A percentile compares a stretch with the other conserved stretches of the same genome.
These are phyloP conservation scores for Chlorokybus atmophyticus DNA, from an alignment of 139 green algal species.

Conservation along the genomic window DNA sequence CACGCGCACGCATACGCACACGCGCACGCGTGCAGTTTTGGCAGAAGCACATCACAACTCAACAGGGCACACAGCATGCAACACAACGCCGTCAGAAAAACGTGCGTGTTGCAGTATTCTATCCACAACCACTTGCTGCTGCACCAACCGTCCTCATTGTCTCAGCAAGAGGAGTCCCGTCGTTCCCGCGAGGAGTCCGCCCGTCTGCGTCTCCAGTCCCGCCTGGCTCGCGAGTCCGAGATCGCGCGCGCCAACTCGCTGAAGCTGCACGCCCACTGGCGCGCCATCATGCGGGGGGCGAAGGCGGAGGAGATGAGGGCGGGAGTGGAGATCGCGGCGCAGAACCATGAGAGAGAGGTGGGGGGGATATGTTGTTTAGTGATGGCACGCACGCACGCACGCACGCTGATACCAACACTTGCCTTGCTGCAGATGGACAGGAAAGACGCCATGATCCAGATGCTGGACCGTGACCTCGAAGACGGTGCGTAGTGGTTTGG, in stretches of 20 bases:
- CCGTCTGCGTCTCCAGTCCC: background rate
- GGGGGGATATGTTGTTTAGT: background rate
- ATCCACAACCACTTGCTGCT: background rate
- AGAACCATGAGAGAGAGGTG: slow-evolving; percentile 1
- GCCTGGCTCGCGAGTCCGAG: slow-evolving; percentile 45
- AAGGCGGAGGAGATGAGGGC: slow-evolving; percentile 67
- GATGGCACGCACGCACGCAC: background rate
- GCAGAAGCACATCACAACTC: background rate
- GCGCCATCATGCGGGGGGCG: slow-evolving; percentile 68
- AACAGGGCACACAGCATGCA: background rate
- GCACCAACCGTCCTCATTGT: background rate
- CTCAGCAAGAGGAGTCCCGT: slow-evolving; percentile 7
- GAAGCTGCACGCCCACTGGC: slow-evolving; percentile 79
- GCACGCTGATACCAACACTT: background rate
- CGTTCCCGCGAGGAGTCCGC: background rate
- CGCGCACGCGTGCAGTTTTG: too few relatives aligned
- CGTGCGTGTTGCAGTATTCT: background rate
- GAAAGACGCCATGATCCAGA: slow-evolving; percentile 70
- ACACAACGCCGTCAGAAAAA: too few relatives aligned
- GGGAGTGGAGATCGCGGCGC: slow-evolving; percentile 48
- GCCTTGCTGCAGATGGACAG: slow-evolving; percentile 47
- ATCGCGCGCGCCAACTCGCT: slow-evolving; percentile 56
- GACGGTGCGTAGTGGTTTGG: slow-evolving; percentile 22
- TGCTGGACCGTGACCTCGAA: slow-evolving; percentile 70
- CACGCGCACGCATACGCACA: too few relatives aligned